Base-by-base conservation (phyloP, 106 monocot species). In the Dendrobium catenatum region DNA sequence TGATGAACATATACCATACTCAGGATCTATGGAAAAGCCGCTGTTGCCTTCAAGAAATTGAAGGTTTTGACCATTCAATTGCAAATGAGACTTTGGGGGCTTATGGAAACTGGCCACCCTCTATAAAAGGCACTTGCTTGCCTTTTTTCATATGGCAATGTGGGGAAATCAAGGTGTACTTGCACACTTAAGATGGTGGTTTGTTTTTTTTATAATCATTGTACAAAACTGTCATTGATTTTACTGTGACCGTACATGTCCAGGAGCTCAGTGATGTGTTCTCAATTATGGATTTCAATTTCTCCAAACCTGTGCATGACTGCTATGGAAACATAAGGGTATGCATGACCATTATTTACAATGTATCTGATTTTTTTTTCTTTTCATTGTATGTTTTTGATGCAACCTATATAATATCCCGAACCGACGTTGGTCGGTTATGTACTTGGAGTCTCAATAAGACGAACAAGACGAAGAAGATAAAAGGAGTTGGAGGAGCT, bases 11-110 rank as follows among this genome's bases (percentile, higher is more conserved):
- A 3, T 81, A 64, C 47, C 15, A 78, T 86, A 76, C 80, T 29
- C 81, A 97, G 97, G 94, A 99, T 81, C 83, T 99, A 44, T 99
- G 98, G 98, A 95, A 77, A 78, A 99, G 95, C 77, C 87, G 87
- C 10, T 55, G 91, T 59, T 59, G 78, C 70, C 87, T 99, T 13
- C 82, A 79, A 72, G 81, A 89, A 58, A 80, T 95, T 46, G 98
- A 99, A 89, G 95, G 91, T 16, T 99, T 99, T 89, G 91, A 95
- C 22, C 98, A 95, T 79, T 87, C 93, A 75, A 47, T 72, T 79
- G 95, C 88, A 11, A 95, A 93, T 85, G 88, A 93, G 70, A 84
- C 80, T 68, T 86, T 99, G 70, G 98, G 98, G 42, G 95, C 98
- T 20, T 99, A 95, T 84, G 93, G 95, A 27, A 75, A 91, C 61